Conservation (phyloP, 306 rosid species). For the Fragaria iinumae region DNA sequence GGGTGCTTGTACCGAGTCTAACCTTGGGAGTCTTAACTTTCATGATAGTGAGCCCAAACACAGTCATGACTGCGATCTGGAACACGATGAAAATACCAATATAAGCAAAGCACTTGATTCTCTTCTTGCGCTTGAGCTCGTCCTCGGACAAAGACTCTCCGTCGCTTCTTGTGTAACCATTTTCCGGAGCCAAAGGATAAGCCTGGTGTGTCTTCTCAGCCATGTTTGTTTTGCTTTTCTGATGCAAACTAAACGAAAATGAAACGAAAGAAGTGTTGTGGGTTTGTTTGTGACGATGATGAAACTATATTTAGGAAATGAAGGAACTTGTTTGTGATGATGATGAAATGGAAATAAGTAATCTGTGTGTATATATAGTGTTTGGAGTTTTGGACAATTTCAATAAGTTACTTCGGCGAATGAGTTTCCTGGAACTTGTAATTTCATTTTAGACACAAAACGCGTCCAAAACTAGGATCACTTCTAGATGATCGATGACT, state of each 20-base stretch:
- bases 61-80: slow-evolving; percentile 13
- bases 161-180: slow-evolving; percentile 23
- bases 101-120: slow-evolving; percentile 17
- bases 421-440: too few relatives aligned
- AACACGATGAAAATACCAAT: slow-evolving; percentile 24
- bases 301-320: neutral
- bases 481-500: slow-evolving; percentile 20
- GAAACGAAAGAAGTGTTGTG: neutral
- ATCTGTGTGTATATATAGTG: too few relatives aligned
- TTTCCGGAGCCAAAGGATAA: slow-evolving; percentile 31
- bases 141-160: slow-evolving; percentile 10
- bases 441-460: too few relatives aligned
- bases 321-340: slow-evolving; percentile 1
- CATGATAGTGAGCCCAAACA: neutral
- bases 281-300: neutral
- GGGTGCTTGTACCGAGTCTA: neutral
- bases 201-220: slow-evolving; percentile 23
- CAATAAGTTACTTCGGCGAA: too few relatives aligned
- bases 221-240: slow-evolving; percentile 22
- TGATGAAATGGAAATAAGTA: neutral
- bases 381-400: too few relatives aligned
- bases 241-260: neutral
- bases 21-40: slow-evolving; percentile 10
- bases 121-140: slow-evolving; percentile 23
- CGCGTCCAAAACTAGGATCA: slow-evolving; percentile 2